Base-by-base conservation (phyloP, 345 rosid species). In the Bruguiera parviflora region DNA sequence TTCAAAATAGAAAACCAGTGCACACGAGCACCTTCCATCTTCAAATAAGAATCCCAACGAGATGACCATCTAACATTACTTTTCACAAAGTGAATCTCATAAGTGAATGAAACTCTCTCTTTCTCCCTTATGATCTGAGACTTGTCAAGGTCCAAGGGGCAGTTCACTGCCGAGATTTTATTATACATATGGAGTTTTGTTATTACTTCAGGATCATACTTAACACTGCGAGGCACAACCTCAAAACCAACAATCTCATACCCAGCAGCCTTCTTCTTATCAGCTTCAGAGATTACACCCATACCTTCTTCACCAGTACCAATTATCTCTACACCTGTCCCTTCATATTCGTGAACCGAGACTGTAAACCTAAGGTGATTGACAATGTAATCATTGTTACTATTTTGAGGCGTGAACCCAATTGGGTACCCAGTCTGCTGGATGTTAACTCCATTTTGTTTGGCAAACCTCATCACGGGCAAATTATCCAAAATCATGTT, bases 391-490 rank as follows among this genome's bases (percentile, higher is more conserved):
- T 85, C 92, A 77, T 88, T 89, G 65, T 88, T 84, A 68, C 89
- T 81, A 78, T 85, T 88, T 16, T 85, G 87, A 9, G 89, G 89
- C 0, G 91, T 78, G 68, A 83, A 90, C 63, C 96, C 96, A 49
- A 90, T 84, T 0, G 96, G 96, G 77, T 82, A 90, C 21, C 96
- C 96, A 58, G 96, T 90, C 96, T 93, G 88, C 82, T 88, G 96
- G 72, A 90, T 88, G 28, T 81, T 86, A 57, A 86, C 67, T 28
- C 86, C 93, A 69, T 90, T 90, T 56, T 85, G 96, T 57, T 76
- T 84, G 0, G 96, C 91, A 25, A 73, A 81, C 78, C 91, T 84
- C 89, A 90, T 84, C 65, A 84, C 96, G 1, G 96, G 96, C 89
- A 90, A 80, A 82, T 88, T 90, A 68, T 90, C 96, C 46, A 90